Percentiles rank a stretch among this genome's conserved stretches.
Evolutionary conservation across 176 grass and related monocot genomes (phyloP).

Genomic region (Musa acuminata): DNA sequence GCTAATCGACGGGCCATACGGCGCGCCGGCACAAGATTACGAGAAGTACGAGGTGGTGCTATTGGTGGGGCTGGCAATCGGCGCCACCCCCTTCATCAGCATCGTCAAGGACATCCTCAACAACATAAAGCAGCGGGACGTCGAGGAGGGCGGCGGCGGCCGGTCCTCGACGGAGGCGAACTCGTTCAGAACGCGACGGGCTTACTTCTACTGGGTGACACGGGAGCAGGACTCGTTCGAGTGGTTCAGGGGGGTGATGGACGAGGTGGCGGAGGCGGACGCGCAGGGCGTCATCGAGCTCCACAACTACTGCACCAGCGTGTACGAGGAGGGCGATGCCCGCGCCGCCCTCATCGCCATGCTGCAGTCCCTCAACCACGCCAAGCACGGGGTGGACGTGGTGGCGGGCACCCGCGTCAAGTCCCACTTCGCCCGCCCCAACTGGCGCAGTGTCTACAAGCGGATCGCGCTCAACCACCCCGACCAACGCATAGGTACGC

Average conservation of each 20-base stretch:
- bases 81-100: constrained; percentile 13
- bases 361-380: constrained; percentile 84
- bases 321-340: constrained; percentile 86
- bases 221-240: constrained; percentile 88
- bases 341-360: constrained; percentile 87
- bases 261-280: constrained; percentile 87
- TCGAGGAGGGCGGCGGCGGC: not conserved
- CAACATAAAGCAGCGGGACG: not conserved
- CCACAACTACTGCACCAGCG: constrained; percentile 87
- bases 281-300: constrained; percentile 74
- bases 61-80: constrained; percentile 8
- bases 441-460: constrained; percentile 94
- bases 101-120: constrained; percentile 19
- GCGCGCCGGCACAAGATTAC: constrained; percentile 13
- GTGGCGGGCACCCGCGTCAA: constrained; percentile 81
- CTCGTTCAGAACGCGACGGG: constrained; percentile 64
- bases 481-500: constrained; percentile 50
- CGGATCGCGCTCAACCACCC: constrained; percentile 59
- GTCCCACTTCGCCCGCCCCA: constrained; percentile 82
- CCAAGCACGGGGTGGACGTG: constrained; percentile 78
- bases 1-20: constrained; percentile 13
- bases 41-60: constrained; percentile 13
- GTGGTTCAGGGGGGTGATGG: constrained; percentile 94
- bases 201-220: constrained; percentile 97
- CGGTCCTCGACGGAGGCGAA: not conserved